Evolutionary conservation across 192 early-diverging fungal genomes (phyloP), one percentile per base, ranked within the genome.

Genomic region (Coemansia sp.): DNA sequence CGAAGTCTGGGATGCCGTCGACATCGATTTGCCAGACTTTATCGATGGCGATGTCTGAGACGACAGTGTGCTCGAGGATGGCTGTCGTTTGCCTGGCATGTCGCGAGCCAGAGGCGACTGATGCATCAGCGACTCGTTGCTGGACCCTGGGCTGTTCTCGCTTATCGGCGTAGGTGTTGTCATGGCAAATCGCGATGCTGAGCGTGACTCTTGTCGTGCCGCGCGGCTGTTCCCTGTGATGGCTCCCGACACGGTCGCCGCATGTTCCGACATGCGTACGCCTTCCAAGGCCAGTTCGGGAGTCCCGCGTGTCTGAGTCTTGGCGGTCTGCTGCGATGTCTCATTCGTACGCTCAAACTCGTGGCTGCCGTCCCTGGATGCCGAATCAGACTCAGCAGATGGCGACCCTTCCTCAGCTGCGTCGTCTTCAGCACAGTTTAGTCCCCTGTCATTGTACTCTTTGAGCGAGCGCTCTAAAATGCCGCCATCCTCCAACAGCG

Each of bases 381-480:
- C 55, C 3, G 55, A 37, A 5, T 57, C 55, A 19, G 55, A 17
- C 22, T 29, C n/a, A 6, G n/a, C 29, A 29, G 55, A 32, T 14
- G 14, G 24, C n/a, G 27, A 19, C 12, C 6, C 55, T 9, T 57
- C 55, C 55, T 3, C 55, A 12, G 12, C 56, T 2, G 65, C 67
- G 2, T 57, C 56, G n/a, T 52, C 50, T 3, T 55, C 11, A 29
- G 15, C 55, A 19, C 4, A 8, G 43, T 68, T 62, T 10, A 80
- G 52, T 1, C 67, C 69, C 11, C 53, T 56, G 49, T 70, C 65
- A 0, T 67, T 59, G 47, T 59, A 81, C 55, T 71, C 78, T 39
- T 72, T 81, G 21, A 83, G 62, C 21, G 69, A 70, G 15, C 52
- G 39, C 55, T 83, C 87, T 70, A 90, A 82, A 19, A 90, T 83